Evolutionary conservation across 75 land plant genomes (phyloP), one percentile per base, ranked within the genome.

Genomic region (Cryptomeria japonica): DNA sequence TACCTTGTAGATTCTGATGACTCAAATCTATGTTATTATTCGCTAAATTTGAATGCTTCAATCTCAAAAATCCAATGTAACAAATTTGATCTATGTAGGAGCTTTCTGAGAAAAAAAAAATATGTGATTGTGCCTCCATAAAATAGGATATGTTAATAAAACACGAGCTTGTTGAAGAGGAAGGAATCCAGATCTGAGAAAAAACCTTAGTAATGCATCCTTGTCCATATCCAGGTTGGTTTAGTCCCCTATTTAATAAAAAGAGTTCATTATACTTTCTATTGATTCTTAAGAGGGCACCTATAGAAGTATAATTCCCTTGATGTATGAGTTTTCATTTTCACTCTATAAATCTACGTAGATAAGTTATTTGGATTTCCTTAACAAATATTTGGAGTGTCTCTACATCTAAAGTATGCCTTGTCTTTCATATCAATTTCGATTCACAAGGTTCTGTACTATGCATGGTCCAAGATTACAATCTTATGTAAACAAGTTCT

Each of bases 51-150:
- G n/a, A 31, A 82, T 82, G 84, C 14, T 82, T 28, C 25, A 44
- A 82, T 12, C 10, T 85, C 41, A 85, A 13, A 34, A 56, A 56
- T 36, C 39, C 86, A 51, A 5, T 22, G 4, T 56, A 53, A 37
- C 64, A 34, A 68, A 85, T 56, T 84, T 85, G 1, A 37, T 85
- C 41, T 85, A 34, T 85, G 86, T 42, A 85, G 86, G 86, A 85
- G 22, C 86, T 85, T 22, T 53, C 86, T 85, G 86, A 85, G 28
- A 85, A 53, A 53, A 41, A 85, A 42, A 49, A 53, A 28, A 85
- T 56, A 22, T 85, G 86, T 37, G 41, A 18, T 7, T 85, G 86
- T 55, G 86, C 64, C 56, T 51, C 86, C 49, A 51, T 41, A 31
- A 36, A 85, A 18, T 10, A 16, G 51, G 12, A 42, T 12, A 28